These are phyloP conservation scores for Pyricularia sp. DNA, from an alignment of 2,329 filamentous ascomycete genomes.

Conservation along the genomic window DNA sequence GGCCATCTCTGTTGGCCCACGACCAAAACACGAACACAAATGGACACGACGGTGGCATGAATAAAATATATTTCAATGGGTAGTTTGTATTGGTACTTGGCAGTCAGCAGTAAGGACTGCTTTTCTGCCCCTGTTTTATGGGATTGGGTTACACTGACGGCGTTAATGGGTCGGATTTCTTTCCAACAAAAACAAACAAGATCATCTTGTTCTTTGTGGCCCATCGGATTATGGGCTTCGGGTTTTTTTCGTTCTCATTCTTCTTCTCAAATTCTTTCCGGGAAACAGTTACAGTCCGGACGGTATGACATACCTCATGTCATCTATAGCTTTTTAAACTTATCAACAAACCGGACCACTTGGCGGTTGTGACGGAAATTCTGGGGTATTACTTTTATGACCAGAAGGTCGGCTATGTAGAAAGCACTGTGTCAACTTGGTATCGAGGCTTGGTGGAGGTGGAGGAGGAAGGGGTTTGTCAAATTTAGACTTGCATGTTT, in stretches of 20 bases:
- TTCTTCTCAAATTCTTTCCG: background rate
- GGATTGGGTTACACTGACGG: constrained; percentile 1
- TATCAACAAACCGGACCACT: background rate
- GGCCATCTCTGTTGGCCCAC: background rate
- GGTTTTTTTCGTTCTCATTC: background rate
- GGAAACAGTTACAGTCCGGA: background rate
- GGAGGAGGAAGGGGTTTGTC: background rate
- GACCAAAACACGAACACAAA: background rate
- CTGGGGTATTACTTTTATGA: background rate
- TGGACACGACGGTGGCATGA: background rate
- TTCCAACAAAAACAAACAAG: background rate
- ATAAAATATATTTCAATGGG: background rate
- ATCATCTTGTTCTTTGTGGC: background rate
- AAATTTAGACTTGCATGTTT: background rate
- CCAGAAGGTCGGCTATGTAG: background rate
- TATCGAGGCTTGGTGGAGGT: background rate
- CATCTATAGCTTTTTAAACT: background rate
- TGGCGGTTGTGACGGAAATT: background rate
- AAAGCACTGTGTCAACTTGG: background rate
- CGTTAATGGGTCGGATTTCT: constrained; percentile 1
- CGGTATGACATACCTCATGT: background rate
- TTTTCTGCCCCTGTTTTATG: background rate
- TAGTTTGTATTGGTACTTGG: constrained; percentile 1
- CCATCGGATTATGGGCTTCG: background rate
- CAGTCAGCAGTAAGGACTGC: background rate